Evolutionary conservation across 2,329 filamentous ascomycete species (phyloP).

Genomic region (Reticulascus tulasneorum): DNA sequence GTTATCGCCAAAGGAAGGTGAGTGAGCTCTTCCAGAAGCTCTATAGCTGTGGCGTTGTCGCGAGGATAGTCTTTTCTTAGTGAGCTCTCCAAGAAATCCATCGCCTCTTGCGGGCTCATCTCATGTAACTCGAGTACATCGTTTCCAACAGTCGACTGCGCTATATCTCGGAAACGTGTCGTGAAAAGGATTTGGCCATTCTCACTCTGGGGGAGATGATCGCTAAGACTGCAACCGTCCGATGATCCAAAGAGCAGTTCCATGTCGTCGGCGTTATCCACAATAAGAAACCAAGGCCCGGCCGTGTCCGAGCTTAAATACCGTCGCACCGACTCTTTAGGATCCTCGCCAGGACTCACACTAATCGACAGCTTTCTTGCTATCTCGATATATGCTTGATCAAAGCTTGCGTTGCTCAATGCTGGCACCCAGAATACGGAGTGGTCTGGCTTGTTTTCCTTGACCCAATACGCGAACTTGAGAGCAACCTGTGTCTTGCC

Average conservation of each 20-base stretch:
- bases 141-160: slow-evolving; percentile 19
- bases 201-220: slow-evolving; percentile 24
- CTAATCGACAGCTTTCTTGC: slow-evolving; percentile 25
- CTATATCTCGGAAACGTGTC: slow-evolving; percentile 25
- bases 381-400: slow-evolving; percentile 29
- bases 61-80: slow-evolving; percentile 16
- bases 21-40: slow-evolving; percentile 27
- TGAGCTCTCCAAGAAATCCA: slow-evolving; percentile 19
- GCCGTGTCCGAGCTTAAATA: slow-evolving; percentile 18
- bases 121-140: slow-evolving; percentile 21
- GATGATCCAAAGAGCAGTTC: slow-evolving; percentile 17
- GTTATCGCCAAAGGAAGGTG: slow-evolving; percentile 36
- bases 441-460: slow-evolving; percentile 23
- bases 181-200: slow-evolving; percentile 28
- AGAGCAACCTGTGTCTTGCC: slow-evolving; percentile 35
- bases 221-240: slow-evolving; percentile 11
- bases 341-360: slow-evolving; percentile 45
- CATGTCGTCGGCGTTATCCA: slow-evolving; percentile 36
- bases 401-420: slow-evolving; percentile 25
- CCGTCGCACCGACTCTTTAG: slow-evolving; percentile 55
- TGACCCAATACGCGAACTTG: slow-evolving; percentile 30
- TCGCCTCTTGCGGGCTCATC: slow-evolving; percentile 25
- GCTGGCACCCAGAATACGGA: slow-evolving; percentile 36
- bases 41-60: slow-evolving; percentile 5
- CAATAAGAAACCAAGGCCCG: slow-evolving; percentile 30